A percentile compares a stretch with the other conserved stretches of the same genome.
Conservation (phyloP, 768 basidiomycete genomes). For the Suillus lakei region DNA sequence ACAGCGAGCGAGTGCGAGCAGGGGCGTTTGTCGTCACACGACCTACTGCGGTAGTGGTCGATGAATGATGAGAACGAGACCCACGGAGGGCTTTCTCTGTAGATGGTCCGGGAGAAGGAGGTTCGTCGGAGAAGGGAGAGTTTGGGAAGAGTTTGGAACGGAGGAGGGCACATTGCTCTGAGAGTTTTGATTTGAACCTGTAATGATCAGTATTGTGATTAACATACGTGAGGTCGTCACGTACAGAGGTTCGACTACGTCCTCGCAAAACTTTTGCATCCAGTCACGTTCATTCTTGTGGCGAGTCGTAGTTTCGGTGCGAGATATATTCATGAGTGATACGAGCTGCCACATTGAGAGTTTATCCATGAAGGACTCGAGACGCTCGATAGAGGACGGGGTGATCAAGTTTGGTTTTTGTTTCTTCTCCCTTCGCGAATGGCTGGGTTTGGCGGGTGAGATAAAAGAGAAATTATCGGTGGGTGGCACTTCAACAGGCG, state of each 20-base stretch:
- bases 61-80: conserved; percentile 25
- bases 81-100: conserved; percentile 10
- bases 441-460: conserved; percentile 9
- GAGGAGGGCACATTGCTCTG: conserved; percentile 59
- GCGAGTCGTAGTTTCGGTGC: conserved; percentile 18
- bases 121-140: conserved; percentile 60
- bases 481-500: conserved; percentile 30
- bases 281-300: conserved; percentile 56
- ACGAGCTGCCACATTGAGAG: conserved; percentile 78
- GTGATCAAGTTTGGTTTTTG: conserved; percentile 24
- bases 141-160: conserved; percentile 69
- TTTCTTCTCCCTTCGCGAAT: conserved; percentile 25
- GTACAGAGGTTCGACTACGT: conserved; percentile 67
- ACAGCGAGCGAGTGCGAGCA: conserved; percentile 65
- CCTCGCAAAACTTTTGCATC: conserved; percentile 74
- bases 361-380: conserved; percentile 81
- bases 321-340: conserved; percentile 41
- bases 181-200: conserved; percentile 61
- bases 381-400: conserved; percentile 48
- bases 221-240: conserved; percentile 25
- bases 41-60: conserved; percentile 16
- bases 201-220: conserved; percentile 2
- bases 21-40: conserved; percentile 33
- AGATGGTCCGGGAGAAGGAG: conserved; percentile 19
- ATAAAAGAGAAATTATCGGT: conserved; percentile 15